Base-by-base conservation (phyloP, 2,329 filamentous ascomycete genomes). In the Dichotomopilus funicola region DNA sequence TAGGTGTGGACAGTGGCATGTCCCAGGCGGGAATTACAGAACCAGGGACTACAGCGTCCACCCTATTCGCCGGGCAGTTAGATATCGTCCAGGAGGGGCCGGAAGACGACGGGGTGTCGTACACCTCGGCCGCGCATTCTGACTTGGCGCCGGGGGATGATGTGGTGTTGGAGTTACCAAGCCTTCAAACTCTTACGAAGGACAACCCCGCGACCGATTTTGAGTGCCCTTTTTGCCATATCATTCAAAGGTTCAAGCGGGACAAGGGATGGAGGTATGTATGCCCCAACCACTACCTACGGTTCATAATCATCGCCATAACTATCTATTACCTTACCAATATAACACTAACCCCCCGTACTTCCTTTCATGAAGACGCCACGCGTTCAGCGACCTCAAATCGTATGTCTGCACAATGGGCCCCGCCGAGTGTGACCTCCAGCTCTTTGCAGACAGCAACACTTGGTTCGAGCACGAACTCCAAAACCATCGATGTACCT, bases 381-480 rank as follows among this genome's bases (percentile, higher is more conserved):
- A 72, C 55, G 65, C 70, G 3, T 66, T 68, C n/a, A 58, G 59
- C 10, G 69, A 71, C 48, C 59, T 71, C 2, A 67, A 64, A 57
- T 63, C 69, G 13, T 71, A 70, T 45, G 63, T 71, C 0, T 71
- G 70, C 59, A 71, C 70, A 9, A 66, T 67, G 43, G 58, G 66
- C 5, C 50, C 49, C 6, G 11, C 19, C 41, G 62, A 63, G 36
- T 71, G 70, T 38, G 58, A 65, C 1, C 38, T 64, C 31, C 58
- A 54, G 31, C 60, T 69, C 53, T 71, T 70, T 49, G 57, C 54
- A 4, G 65, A 62, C 48, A 59, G 64, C 1, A 60, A 65, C 36
- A 60, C 66, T 27, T 71, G 68, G 67, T 70, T 68, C 13, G 45
- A 63, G 6, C 68, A 71, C 44, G 67, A 71, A 49, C 44, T 70